Conservation (phyloP, 129 eudicot genomes). For the Helianthus tuberosus region DNA sequence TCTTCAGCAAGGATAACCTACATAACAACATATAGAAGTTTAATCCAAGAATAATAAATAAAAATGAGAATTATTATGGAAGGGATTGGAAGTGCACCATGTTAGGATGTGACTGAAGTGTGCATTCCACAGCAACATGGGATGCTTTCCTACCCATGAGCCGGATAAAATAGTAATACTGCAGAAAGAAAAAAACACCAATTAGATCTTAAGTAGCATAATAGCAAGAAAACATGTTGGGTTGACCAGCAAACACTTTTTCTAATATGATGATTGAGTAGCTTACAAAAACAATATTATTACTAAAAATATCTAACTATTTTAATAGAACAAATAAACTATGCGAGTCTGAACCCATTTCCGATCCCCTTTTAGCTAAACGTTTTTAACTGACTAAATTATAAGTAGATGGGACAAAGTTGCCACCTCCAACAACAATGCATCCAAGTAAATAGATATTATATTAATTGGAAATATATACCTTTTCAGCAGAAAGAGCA, state of each 20-base stretch:
- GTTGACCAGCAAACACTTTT: not conserved
- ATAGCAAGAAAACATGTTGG: not conserved
- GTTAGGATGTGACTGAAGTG: constrained; percentile 98
- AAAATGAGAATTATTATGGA: constrained; percentile 2
- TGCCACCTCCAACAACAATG: not conserved
- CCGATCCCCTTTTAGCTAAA: not conserved
- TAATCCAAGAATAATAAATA: not conserved
- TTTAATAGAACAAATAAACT: not conserved
- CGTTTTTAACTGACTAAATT: not conserved
- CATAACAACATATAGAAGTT: constrained; percentile 18
- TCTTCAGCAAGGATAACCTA: constrained; percentile 98
- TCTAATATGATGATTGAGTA: not conserved
- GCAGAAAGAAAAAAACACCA: constrained; percentile 16
- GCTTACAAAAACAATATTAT: not conserved
- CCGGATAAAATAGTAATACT: constrained; percentile 94
- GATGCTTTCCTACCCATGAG: constrained; percentile 99
- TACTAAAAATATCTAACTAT: not conserved
- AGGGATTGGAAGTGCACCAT: constrained; percentile 46
- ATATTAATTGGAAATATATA: constrained; percentile 21
- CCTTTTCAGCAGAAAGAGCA: constrained; percentile 99
- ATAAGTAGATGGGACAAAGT: not conserved
- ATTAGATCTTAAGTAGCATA: constrained; percentile 15
- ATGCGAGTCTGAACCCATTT: not conserved
- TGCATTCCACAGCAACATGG: constrained; percentile 98
- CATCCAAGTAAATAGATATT: not conserved